Base-by-base conservation (phyloP, 768 basidiomycete genomes). In the Suillus bovinus region DNA sequence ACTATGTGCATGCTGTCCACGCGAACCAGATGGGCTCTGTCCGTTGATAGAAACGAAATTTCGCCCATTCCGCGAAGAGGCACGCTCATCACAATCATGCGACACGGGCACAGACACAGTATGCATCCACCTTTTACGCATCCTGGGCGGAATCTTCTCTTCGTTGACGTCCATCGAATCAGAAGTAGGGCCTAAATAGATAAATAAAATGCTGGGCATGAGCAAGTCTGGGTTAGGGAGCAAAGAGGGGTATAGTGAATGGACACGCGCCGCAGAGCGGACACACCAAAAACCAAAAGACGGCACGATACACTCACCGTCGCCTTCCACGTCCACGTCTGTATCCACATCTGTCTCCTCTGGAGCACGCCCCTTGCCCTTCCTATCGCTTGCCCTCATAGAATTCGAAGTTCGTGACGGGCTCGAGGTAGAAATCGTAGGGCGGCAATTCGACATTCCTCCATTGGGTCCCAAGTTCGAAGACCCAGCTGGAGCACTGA, bases 71-170 rank as follows among this genome's bases (percentile, higher is more conserved):
- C 34, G 34, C 14, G 36, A 55, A 38, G 34, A 55, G 17, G 17
- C 24, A 38, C 14, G 53, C 2, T 22, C 22, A 22, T 54, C 53
- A 54, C 54, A 22, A 6, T 55, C 34, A 36, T 55, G 53, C 14
- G 53, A 22, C 22, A 16, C 46, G 13, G 22, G 24, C 27, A 27
- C 47, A 34, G 53, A 55, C 36, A 38, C 54, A 55, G 59, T 59
- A 22, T 69, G 72, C 27, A 73, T 68, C 80, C 79, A 78, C 4
- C 64, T 64, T 64, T 86, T 89, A 42, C 88, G 78, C 82, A 89
- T 82, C 72, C 85, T 86, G 4, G 87, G 87, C 6, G 87, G 88
- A 66, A 89, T 78, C 55, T 72, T 74, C 13, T 79, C 79, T 60
- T 68, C 69, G 14, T 66, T 68, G 3, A 69, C 61, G 7, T 70